Evolutionary conservation across 768 basidiomycete genomes (phyloP).

Genomic region (Leucogyrophana mollusca): DNA sequence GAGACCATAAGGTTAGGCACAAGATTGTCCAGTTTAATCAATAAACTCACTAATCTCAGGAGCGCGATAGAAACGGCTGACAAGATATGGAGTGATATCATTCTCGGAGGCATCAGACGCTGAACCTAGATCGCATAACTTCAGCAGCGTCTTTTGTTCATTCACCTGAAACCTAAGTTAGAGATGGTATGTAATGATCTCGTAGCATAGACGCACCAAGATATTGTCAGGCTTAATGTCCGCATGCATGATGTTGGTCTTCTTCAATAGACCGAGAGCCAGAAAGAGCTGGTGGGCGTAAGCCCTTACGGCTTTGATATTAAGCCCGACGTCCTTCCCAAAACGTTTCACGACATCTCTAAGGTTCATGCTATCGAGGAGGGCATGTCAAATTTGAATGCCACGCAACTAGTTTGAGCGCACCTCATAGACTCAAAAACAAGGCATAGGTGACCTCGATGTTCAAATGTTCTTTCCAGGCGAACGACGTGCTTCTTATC

Average conservation of each 20-base stretch:
- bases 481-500: slow-evolving; percentile 96
- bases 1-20: slow-evolving; percentile 15
- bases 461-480: slow-evolving; percentile 94
- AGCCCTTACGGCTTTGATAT: slow-evolving; percentile 96
- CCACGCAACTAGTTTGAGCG: slow-evolving; percentile 15
- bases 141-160: slow-evolving; percentile 89
- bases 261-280: slow-evolving; percentile 78
- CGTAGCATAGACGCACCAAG: slow-evolving; percentile 52
- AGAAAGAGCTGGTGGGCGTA: slow-evolving; percentile 97
- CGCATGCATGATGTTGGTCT: slow-evolving; percentile 94
- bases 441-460: slow-evolving; percentile 93
- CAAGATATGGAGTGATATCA: slow-evolving; percentile 97
- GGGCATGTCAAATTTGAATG: slow-evolving; percentile 12
- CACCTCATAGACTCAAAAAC: slow-evolving; percentile 95
- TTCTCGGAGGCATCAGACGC: slow-evolving; percentile 93
- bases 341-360: slow-evolving; percentile 98
- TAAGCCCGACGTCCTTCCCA: slow-evolving; percentile 96
- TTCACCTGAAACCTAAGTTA: slow-evolving; percentile 67
- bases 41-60: slow-evolving; percentile 89
- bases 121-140: slow-evolving; percentile 96
- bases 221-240: slow-evolving; percentile 99
- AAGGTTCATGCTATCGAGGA: slow-evolving; percentile 80
- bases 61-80: slow-evolving; percentile 95
- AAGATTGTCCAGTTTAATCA: slow-evolving; percentile 4
- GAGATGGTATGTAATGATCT: slow-evolving; percentile 8